Percentiles rank a stretch among this genome's conserved stretches.
phyloP scores from a whole-genome alignment of 495 filamentous ascomycete genomes.

The Daldinia bambusicola region DNA sequence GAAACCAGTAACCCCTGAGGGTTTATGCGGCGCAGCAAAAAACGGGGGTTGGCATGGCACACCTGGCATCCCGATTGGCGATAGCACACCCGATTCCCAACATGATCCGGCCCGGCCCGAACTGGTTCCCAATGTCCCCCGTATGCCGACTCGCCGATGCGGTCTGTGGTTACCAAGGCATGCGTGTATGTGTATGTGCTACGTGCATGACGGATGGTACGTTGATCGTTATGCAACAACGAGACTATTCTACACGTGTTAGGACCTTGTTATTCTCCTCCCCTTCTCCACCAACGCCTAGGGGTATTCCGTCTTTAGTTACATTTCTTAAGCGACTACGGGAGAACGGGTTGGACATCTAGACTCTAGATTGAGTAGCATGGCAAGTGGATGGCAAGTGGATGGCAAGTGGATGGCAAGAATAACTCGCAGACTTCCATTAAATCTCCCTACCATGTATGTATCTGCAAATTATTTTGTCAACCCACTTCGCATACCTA shows the following conservation, averaged over 20 bases:
- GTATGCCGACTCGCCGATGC: neutral
- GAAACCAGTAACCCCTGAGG: conserved; percentile 7
- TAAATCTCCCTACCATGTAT: too few relatives aligned
- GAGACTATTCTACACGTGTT: neutral
- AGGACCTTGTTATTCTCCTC: neutral
- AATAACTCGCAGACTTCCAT: too few relatives aligned
- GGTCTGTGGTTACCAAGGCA: neutral
- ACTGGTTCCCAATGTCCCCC: conserved; percentile 5
- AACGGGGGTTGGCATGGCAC: too few relatives aligned
- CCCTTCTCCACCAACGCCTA: neutral
- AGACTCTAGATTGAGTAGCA: too few relatives aligned
- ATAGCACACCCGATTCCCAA: conserved; percentile 18
- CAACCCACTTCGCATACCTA: too few relatives aligned
- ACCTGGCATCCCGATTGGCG: neutral
- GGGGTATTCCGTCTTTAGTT: too few relatives aligned
- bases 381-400: too few relatives aligned
- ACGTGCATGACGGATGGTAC: conserved; percentile 3
- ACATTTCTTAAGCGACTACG: too few relatives aligned
- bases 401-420: too few relatives aligned
- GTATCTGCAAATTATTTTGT: too few relatives aligned
- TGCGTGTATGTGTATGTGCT: neutral
- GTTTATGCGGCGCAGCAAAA: conserved; percentile 1
- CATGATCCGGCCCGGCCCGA: conserved; percentile 32
- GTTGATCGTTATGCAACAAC: conserved; percentile 2
- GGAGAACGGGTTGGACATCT: too few relatives aligned